Base-by-base conservation (phyloP, 163 green algal genomes). In the Coccomyxa subellipsoidea region DNA sequence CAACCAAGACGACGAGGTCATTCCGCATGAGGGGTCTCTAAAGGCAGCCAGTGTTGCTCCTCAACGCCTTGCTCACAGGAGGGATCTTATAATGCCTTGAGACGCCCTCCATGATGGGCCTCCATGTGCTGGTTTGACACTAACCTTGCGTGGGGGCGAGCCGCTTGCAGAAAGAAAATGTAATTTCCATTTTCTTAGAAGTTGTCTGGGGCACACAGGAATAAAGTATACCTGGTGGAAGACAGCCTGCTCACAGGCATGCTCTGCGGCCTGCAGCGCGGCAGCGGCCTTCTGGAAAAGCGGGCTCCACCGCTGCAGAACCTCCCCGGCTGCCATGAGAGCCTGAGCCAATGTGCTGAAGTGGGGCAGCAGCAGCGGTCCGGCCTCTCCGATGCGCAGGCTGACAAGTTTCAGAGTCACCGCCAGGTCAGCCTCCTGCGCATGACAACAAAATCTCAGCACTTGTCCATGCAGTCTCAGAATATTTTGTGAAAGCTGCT, bases 371-470 rank as follows among this genome's bases (percentile, higher is more conserved):
- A 91, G 78, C 8, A 72, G 76, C 23, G 40, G 69, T 23, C 83
- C 35, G 34, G 86, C 53, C 77, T 80, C 85, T 31, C 80, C n/a
- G 25, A 80, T 3, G 18, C 77, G 53, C 31, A 88, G 90, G 6
- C 80, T 79, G 76, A 94, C 92, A n/a, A 94, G 86, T 31, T 85
- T 86, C 40, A 96, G 87, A 1, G 85, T 84, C 18, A 93, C 88
- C 0, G 85, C 89, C 21, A 91, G 82, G 29, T 94, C 91, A 83
- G 93, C 82, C 80, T 90, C 87, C 84, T 92, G 85, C 77, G 27
- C 83, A 0, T 21, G 37, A 53, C 39, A 25, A n/a, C 37, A 35
- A n/a, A 32, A 39, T 38, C n/a, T 15, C 29, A 76, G 18, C 12
- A 69, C 10, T 77, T 29, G 5, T 18, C 15, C 23, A 1, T 59